A percentile compares a stretch with the other conserved stretches of the same genome.
phyloP scores from a whole-genome alignment of 2,329 filamentous ascomycete genomes.

The Ophiobolus disseminans region DNA sequence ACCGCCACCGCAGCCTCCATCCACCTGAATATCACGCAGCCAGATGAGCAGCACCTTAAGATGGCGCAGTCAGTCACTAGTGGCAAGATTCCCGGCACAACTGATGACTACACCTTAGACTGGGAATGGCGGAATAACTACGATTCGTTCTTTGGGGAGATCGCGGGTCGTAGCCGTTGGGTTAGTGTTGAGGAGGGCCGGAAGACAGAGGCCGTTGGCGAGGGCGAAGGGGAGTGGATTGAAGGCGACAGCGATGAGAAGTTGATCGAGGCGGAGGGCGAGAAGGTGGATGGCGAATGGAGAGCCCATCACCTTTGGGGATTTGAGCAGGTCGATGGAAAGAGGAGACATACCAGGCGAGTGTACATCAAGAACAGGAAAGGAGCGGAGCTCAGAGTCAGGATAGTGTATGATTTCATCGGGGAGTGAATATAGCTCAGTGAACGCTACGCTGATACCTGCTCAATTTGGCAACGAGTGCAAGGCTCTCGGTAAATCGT shows the following conservation, averaged over 20 bases:
- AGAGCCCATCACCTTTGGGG: slow-evolving; percentile 22
- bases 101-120: slow-evolving; percentile 16
- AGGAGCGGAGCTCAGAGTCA: slow-evolving; percentile 13
- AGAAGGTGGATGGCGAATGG: slow-evolving; percentile 15
- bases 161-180: slow-evolving; percentile 19
- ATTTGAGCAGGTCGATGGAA: slow-evolving; percentile 14
- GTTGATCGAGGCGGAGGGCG: slow-evolving; percentile 17
- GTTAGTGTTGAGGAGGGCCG: slow-evolving; percentile 15
- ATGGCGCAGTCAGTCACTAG: slow-evolving; percentile 18
- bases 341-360: slow-evolving; percentile 17
- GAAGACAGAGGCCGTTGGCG: slow-evolving; percentile 3
- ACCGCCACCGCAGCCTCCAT: slow-evolving; percentile 17
- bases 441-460: too few species aligned
- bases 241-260: slow-evolving; percentile 14
- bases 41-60: slow-evolving; percentile 13
- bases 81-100: slow-evolving; percentile 19
- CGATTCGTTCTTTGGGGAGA: slow-evolving; percentile 18
- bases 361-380: slow-evolving; percentile 14
- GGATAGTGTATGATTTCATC: slow-evolving; percentile 22
- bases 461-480: too few species aligned
- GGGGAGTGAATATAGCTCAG: not conserved
- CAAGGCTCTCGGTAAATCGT: too few species aligned
- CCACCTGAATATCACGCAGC: slow-evolving; percentile 21
- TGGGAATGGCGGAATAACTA: slow-evolving; percentile 22
- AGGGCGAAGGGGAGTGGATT: slow-evolving; percentile 13